Evolutionary conservation across 768 basidiomycete species (phyloP), one percentile per base, ranked within the genome.

Genomic region (Xerocomus spinulosus): DNA sequence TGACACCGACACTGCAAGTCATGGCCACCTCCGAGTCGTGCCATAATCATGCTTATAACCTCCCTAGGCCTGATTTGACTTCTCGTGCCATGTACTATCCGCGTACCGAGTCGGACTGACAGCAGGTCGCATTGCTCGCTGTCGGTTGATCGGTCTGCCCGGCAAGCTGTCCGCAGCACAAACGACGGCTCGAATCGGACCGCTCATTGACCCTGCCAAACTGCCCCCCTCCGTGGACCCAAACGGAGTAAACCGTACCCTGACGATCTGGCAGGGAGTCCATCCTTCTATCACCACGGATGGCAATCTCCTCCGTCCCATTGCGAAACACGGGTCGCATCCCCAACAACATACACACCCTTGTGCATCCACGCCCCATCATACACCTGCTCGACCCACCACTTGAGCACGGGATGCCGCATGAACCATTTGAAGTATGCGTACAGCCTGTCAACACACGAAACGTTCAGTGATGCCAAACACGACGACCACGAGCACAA

Each of bases 371-470:
- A 66, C 42, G 68, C 69, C 10, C 67, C 72, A 44, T 62, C 59
- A 24, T 63, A 71, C 41, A 64, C 52, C 42, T 54, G 63, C 55
- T 64, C 61, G 39, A 74, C 70, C 67, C 70, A 74, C 73, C 73
- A 74, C 51, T 52, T 53, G 42, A 75, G 64, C 34, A 65, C 49
- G 29, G 65, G 70, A 44, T 73, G 68, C 24, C 73, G 57, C 59
- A 72, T 57, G 15, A 66, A 45, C 57, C 63, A 70, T 49, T 71
- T 70, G 57, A 54, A 69, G 51, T 69, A 69, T 23, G 53, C 36
- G 36, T 71, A 70, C 37, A 50, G 60, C 38, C 62, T 64, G 36
- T 26, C 20, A 38, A 5, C 9, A 14, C 15, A 13, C 17, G 15
- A 13, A 36, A 23, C 20, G 3, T 23, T 23, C 10, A 14, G 20